phyloP scores from a whole-genome alignment of 2,329 filamentous ascomycete species.

The Diaporthe ampelina region DNA sequence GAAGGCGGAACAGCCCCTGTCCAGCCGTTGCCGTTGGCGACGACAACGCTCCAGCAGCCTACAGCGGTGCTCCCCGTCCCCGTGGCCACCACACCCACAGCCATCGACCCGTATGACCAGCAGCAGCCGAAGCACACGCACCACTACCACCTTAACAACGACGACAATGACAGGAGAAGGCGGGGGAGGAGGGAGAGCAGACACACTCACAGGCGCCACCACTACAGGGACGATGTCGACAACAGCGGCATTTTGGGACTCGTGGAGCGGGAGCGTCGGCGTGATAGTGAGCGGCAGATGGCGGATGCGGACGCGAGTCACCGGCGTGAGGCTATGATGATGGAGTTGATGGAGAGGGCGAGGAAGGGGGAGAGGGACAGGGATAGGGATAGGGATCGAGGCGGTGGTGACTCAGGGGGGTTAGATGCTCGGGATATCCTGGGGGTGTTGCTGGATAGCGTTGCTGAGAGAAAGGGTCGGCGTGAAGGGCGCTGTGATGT shows the following conservation, averaged over 20 bases:
- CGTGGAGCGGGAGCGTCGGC: constrained; percentile 21
- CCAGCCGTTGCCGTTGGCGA: neutral
- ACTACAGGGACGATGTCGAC: neutral
- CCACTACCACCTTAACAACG: constrained; percentile 17
- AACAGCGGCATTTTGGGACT: neutral
- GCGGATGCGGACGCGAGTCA: constrained; percentile 11
- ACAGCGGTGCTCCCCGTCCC: neutral
- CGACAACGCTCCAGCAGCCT: neutral
- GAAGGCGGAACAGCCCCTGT: constrained; percentile 20
- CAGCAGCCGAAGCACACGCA: constrained; percentile 26
- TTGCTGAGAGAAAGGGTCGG: constrained; percentile 15
- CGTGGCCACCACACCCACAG: neutral
- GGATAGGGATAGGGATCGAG: neutral
- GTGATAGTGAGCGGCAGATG: constrained; percentile 27
- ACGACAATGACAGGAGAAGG: no score
- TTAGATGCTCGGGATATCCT: neutral
- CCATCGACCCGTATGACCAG: neutral
- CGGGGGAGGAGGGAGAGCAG: neutral
- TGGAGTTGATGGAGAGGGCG: constrained; percentile 33
- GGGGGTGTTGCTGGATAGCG: constrained; percentile 19
- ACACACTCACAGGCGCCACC: neutral
- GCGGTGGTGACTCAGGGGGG: neutral
- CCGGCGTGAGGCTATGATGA: constrained; percentile 18
- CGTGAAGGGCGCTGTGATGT: neutral
- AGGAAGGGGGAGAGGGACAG: neutral